phyloP scores from a whole-genome alignment of 2,329 filamentous ascomycete species.

The Ophiocordyceps robertsii region DNA sequence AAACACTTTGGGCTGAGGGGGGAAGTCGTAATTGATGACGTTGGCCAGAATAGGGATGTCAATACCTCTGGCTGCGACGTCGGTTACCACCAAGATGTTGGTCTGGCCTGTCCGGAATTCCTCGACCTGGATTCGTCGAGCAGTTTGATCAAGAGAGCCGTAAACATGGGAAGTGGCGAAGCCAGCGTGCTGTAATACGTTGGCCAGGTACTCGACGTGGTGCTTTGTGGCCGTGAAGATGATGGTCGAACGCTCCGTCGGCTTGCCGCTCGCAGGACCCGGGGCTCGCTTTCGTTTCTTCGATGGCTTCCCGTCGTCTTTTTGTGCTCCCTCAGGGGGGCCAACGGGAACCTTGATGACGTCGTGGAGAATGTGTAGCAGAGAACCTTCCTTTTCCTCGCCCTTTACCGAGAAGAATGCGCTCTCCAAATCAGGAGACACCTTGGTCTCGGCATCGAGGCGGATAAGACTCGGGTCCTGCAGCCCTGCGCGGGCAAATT shows the following conservation, averaged over 20 bases:
- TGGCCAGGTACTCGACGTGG: conserved; percentile 85
- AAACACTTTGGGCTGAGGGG: conserved; percentile 90
- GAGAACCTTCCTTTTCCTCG: conserved; percentile 82
- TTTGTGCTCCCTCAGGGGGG: conserved; percentile 38
- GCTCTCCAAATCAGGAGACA: conserved; percentile 89
- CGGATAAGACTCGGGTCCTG: conserved; percentile 86
- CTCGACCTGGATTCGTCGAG: conserved; percentile 82
- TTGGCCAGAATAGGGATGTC: conserved; percentile 94
- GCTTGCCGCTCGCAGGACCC: conserved; percentile 44
- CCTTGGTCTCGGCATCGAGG: conserved; percentile 86
- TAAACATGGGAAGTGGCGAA: conserved; percentile 92
- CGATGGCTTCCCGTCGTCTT: conserved; percentile 29
- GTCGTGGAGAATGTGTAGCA: conserved; percentile 80
- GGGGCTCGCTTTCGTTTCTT: conserved; percentile 62
- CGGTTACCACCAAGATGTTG: conserved; percentile 89
- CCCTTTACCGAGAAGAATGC: conserved; percentile 91
- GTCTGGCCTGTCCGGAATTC: conserved; percentile 75
- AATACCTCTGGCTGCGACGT: conserved; percentile 92
- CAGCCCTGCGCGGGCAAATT: conserved; percentile 85
- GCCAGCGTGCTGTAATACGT: conserved; percentile 65
- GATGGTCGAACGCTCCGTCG: conserved; percentile 85
- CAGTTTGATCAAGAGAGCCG: conserved; percentile 85
- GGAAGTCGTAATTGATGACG: conserved; percentile 98
- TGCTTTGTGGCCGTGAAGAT: conserved; percentile 93
- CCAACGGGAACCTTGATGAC: conserved; percentile 81